Conservation (phyloP, 352 stramenopile genomes). For the Peronospora farinosa region DNA sequence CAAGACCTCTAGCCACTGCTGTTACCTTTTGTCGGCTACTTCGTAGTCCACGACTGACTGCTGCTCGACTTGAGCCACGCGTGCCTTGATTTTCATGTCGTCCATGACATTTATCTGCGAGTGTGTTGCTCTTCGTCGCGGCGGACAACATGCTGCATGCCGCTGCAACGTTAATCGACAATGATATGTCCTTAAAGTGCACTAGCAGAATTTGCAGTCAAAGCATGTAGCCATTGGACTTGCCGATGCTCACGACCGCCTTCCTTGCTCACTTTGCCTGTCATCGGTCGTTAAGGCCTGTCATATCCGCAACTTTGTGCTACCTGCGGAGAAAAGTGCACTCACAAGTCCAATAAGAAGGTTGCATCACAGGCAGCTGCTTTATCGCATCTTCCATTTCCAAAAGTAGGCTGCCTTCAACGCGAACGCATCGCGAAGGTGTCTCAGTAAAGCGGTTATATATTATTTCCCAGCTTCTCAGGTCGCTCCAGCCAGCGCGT, state of each 20-base stretch:
- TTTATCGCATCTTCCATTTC: no score
- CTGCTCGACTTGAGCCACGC: slow-evolving; percentile 83
- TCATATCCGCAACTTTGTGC: no score
- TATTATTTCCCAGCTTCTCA: not conserved
- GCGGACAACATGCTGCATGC: slow-evolving; percentile 58
- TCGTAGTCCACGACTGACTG: slow-evolving; percentile 76
- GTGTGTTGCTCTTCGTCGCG: slow-evolving; percentile 85
- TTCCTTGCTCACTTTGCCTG: no score
- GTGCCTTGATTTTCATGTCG: slow-evolving; percentile 84
- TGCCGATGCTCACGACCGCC: no score
- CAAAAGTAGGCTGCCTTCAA: not conserved
- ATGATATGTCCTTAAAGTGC: not conserved
- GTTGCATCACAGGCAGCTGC: no score
- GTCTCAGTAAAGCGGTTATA: not conserved
- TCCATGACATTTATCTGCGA: slow-evolving; percentile 94
- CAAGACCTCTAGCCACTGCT: slow-evolving; percentile 62
- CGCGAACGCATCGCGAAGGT: not conserved
- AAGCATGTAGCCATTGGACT: no score
- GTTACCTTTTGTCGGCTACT: slow-evolving; percentile 73
- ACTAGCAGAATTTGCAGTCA: not conserved
- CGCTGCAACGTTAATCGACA: not conserved
- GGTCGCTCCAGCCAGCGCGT: not conserved
- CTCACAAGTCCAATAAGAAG: slow-evolving; percentile 9
- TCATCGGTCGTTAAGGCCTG: no score
- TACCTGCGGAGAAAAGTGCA: no score